Conservation (phyloP, 176 grass and related monocot genomes). For the Poa pratensis region DNA sequence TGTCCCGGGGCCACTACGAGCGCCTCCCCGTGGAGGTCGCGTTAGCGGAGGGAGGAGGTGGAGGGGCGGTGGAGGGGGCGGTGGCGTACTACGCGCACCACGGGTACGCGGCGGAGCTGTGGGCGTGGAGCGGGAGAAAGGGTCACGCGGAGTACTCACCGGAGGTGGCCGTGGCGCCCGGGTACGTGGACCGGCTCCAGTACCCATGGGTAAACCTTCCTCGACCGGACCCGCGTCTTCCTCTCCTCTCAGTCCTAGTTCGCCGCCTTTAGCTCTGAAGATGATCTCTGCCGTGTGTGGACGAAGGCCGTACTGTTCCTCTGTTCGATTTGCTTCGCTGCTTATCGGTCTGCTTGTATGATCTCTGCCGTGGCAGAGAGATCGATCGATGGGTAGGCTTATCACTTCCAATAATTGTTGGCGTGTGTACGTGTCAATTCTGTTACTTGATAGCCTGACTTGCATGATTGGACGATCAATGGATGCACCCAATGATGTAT, state of each 20-base stretch:
- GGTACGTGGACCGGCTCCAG: conserved; percentile 77
- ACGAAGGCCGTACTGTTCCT: no score
- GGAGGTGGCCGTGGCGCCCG: conserved; percentile 46
- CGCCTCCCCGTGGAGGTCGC: conserved; percentile 54
- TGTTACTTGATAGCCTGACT: no score
- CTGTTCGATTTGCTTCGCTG: no score
- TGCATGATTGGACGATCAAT: no score
- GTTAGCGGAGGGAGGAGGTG: background rate
- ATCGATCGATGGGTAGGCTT: no score
- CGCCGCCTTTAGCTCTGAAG: no score
- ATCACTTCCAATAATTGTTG: no score
- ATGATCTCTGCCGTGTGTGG: no score
- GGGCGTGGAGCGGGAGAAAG: conserved; percentile 66
- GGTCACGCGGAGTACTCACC: conserved; percentile 60
- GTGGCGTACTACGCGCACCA: conserved; percentile 81
- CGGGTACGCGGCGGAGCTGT: conserved; percentile 71
- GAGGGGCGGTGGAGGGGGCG: background rate
- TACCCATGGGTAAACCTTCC: conserved; percentile 53
- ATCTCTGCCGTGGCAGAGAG: no score
- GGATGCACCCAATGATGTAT: no score
- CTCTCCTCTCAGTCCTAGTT: conserved; percentile 43
- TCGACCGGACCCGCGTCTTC: conserved; percentile 75
- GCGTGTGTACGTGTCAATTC: no score
- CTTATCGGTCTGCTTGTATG: no score
- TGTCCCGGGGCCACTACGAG: conserved; percentile 76